Base-by-base conservation (phyloP, 352 stramenopile species). In the Phytopythium chamaehyphon region DNA sequence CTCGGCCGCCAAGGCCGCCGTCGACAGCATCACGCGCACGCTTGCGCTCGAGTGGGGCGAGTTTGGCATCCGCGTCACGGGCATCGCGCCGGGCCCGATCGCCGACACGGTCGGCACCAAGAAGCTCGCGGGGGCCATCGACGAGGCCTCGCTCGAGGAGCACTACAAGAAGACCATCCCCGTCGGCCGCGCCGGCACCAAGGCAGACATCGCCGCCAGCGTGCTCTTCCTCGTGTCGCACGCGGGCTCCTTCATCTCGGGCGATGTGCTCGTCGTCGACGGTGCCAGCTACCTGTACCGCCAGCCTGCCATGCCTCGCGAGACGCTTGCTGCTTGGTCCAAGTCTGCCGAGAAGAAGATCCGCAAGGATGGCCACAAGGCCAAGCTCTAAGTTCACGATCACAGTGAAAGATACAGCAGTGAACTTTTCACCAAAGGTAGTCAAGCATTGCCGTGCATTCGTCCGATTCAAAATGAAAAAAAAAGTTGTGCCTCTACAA, bases 31-130 rank as follows among this genome's bases (percentile, higher is more conserved):
- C 37, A 98, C 95, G 22, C 81, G 93, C 51, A 93, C 80, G 47
- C 75, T 98, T 12, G 95, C 93, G 38, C 69, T 98, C n/a, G 95
- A 99, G 76, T 99, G 95, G 95, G 96, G 95, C 1, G 62, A 74
- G n/a, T 89, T 97, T 65, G 75, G 82, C 31, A 97, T 99, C 50
- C 70, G 96, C 38, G 93, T 98, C 0, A 95, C 90, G 33, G 92
- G 91, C 12, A 90, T 99, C 28, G 95, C 96, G n/a, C 95, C 96
- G 6, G 95, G 96, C 2, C 92, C 95, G 14, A 98, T 98, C 62
- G 92, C 79, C 2, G 77, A 98, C 64, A 99, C 95, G 10, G 94
- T 90, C 5, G 96, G 96, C 36, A 97, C 89, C 26, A 84, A 82
- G 11, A 98, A 98, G 74, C 76, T 99, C 24, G 75, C 76, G 11